phyloP scores from a whole-genome alignment of 1,284 basidiomycete species.

The Lentinus polychrous region DNA sequence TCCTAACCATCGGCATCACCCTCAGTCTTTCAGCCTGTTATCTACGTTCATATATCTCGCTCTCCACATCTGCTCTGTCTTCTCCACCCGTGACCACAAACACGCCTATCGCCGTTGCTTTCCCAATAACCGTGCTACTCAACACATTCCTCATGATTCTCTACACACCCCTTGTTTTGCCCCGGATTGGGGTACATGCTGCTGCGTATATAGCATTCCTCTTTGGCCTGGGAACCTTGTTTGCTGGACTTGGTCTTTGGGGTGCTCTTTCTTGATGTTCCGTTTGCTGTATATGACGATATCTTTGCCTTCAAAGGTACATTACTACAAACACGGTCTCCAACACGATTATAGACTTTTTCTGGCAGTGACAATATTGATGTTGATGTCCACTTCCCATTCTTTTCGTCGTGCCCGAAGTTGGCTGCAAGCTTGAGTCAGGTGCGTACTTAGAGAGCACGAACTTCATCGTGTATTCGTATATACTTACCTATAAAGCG shows the following conservation, averaged over 20 bases:
- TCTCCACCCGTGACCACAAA: slow-evolving; percentile 21
- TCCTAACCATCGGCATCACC: slow-evolving; percentile 59
- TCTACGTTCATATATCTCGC: slow-evolving; percentile 34
- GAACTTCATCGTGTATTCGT: too few species aligned
- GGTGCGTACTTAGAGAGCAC: too few species aligned
- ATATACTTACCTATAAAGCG: too few species aligned
- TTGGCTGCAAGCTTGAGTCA: too few species aligned
- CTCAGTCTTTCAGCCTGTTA: slow-evolving; percentile 61
- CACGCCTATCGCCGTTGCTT: slow-evolving; percentile 34
- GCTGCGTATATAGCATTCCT: slow-evolving; percentile 62
- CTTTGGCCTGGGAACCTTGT: slow-evolving; percentile 56
- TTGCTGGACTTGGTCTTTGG: slow-evolving; percentile 64
- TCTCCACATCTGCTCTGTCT: slow-evolving; percentile 8
- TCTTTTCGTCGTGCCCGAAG: too few species aligned
- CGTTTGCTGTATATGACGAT: not conserved
- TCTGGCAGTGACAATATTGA: too few species aligned
- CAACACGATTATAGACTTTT: too few species aligned
- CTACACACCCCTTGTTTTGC: slow-evolving; percentile 55
- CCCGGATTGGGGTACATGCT: slow-evolving; percentile 61
- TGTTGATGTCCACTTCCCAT: too few species aligned
- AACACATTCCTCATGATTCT: slow-evolving; percentile 49
- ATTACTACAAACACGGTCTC: too few species aligned
- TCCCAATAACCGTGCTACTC: slow-evolving; percentile 41
- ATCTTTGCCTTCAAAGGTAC: too few species aligned
- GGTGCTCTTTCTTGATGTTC: slow-evolving; percentile 41